A percentile compares a stretch with the other conserved stretches of the same genome.
Conservation (phyloP, 208 protist genomes). For the Leishmania mexicana region DNA sequence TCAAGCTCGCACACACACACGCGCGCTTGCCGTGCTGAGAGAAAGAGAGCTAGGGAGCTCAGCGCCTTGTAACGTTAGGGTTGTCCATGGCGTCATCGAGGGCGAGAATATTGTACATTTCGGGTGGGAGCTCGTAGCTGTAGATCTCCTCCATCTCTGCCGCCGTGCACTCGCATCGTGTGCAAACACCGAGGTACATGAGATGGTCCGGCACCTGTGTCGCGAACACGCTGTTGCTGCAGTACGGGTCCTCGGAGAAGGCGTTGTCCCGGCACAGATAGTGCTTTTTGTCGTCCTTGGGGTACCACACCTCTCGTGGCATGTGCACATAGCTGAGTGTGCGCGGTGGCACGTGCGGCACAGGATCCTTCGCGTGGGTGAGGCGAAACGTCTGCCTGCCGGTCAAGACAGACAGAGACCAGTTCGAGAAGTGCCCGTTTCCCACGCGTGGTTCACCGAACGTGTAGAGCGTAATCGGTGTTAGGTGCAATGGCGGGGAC, state of each 20-base stretch:
- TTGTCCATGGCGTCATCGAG: conserved; percentile 8
- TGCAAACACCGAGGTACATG: conserved; percentile 58
- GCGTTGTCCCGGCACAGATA: conserved; percentile 40
- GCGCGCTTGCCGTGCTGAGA: neutral
- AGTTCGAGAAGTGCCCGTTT: conserved; percentile 51
- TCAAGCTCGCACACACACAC: too few species aligned
- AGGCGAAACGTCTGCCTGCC: conserved; percentile 42
- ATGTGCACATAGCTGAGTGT: conserved; percentile 49
- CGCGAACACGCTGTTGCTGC: conserved; percentile 49
- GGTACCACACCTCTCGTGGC: conserved; percentile 60
- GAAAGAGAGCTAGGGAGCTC: neutral
- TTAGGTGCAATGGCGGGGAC: neutral
- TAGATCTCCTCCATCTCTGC: conserved; percentile 26
- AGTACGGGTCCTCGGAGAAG: conserved; percentile 43
- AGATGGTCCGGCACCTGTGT: conserved; percentile 50
- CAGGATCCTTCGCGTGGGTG: conserved; percentile 53
- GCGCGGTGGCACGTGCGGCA: conserved; percentile 59
- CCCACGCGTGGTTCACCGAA: conserved; percentile 77
- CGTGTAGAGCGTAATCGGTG: conserved; percentile 61
- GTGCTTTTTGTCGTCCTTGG: conserved; percentile 8
- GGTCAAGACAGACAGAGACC: conserved; percentile 31
- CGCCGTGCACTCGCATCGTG: conserved; percentile 40
- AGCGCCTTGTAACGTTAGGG: neutral
- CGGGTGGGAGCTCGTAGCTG: conserved; percentile 12
- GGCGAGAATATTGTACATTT: conserved; percentile 8